Evolutionary conservation across 805 yeast genomes (phyloP).

Genomic region (Hagleromyces aurorensis): DNA sequence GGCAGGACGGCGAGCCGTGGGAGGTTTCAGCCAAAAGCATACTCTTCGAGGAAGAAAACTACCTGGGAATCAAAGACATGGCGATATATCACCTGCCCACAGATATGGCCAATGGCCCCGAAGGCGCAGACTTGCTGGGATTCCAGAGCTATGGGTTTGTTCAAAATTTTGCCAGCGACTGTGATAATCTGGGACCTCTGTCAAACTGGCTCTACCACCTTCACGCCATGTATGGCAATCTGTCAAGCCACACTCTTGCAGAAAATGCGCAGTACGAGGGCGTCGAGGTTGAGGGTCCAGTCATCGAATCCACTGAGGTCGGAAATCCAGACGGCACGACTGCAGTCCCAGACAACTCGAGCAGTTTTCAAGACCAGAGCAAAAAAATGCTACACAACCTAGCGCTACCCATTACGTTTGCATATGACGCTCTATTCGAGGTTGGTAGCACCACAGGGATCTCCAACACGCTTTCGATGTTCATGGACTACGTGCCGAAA

Average conservation of each 20-base stretch:
- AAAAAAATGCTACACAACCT: slow-evolving; percentile 25
- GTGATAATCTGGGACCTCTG: slow-evolving; percentile 18
- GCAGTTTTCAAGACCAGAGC: slow-evolving; percentile 5
- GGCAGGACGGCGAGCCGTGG: slow-evolving; percentile 17
- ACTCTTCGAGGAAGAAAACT: slow-evolving; percentile 23
- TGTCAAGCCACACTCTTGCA: slow-evolving; percentile 26
- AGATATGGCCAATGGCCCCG: slow-evolving; percentile 1
- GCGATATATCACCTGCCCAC: slow-evolving; percentile 26
- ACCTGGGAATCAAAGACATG: slow-evolving; percentile 25
- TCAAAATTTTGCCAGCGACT: slow-evolving; percentile 20
- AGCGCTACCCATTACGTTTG: slow-evolving; percentile 27
- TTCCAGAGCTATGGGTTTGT: slow-evolving; percentile 24
- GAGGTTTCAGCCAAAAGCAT: slow-evolving; percentile 23
- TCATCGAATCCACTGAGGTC: background rate
- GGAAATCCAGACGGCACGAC: background rate
- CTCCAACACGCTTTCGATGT: slow-evolving; percentile 24
- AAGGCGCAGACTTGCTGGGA: slow-evolving; percentile 7
- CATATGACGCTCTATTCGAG: slow-evolving; percentile 31
- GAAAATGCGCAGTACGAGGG: slow-evolving; percentile 26
- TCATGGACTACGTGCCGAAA: slow-evolving; percentile 24
- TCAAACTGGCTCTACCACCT: slow-evolving; percentile 30
- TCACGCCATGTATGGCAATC: slow-evolving; percentile 19
- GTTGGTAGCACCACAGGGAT: slow-evolving; percentile 30
- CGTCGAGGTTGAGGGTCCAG: slow-evolving; percentile 8
- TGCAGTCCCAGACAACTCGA: background rate